phyloP scores from a whole-genome alignment of 306 rosid species.

The Ormosia semicastrata region DNA sequence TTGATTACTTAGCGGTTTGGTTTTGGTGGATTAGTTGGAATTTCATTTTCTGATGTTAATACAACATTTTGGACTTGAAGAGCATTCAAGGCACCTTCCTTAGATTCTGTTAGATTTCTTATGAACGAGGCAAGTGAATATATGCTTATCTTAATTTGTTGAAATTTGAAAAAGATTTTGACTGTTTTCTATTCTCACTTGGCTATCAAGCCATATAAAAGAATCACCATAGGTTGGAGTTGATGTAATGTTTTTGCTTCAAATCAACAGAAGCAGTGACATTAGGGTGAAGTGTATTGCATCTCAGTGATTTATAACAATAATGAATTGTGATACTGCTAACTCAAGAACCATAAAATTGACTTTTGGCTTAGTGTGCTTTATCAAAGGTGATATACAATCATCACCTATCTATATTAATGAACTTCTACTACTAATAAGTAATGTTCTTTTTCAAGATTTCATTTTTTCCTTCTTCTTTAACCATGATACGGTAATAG shows the following conservation, averaged over 20 bases:
- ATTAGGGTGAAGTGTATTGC: background rate
- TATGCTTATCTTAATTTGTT: background rate
- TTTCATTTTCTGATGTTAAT: background rate
- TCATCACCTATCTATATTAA: background rate
- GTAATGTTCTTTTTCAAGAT: background rate
- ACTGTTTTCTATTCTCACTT: background rate
- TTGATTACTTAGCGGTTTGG: background rate
- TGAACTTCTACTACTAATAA: background rate
- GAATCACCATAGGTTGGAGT: background rate
- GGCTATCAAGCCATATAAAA: background rate
- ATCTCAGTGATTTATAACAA: background rate
- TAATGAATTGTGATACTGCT: background rate
- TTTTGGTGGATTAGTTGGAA: background rate
- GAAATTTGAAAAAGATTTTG: background rate
- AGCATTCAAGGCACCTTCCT: background rate
- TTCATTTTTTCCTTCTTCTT: background rate
- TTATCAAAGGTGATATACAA: background rate
- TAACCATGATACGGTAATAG: slow-evolving; percentile 3
- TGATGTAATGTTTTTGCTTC: slow-evolving; percentile 7
- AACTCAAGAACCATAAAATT: background rate
- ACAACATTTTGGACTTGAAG: background rate
- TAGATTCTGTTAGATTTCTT: background rate
- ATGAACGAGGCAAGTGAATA: background rate
- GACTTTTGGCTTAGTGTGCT: slow-evolving; percentile 1
- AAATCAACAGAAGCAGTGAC: slow-evolving; percentile 9